Evolutionary conservation across 495 filamentous ascomycete species (phyloP), one percentile per base, ranked within the genome.

Genomic region (Poronia punctata): DNA sequence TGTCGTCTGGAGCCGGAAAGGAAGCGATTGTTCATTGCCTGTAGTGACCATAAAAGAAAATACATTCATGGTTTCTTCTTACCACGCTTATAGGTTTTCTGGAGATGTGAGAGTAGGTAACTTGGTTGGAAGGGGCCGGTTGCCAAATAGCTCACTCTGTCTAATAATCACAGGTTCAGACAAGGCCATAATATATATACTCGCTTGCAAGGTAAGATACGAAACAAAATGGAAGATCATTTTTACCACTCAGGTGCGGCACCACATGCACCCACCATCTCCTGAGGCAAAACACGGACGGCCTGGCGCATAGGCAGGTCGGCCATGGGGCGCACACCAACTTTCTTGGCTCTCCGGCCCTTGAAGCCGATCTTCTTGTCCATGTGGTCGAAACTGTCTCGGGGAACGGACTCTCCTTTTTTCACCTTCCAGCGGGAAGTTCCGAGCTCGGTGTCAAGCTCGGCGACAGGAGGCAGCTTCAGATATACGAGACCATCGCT

Each of bases 361-460:
- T 52, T 61, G 31, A 66, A 67, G 7, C 52, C 55, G 18, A 69
- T 71, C 62, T 73, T 80, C 64, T 70, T 71, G 55, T 93, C 88
- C 41, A 90, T 53, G 54, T 80, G 81, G 21, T 68, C 72, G 58
- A 85, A 87, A 22, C 43, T 40, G n/a, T 31, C 30, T 4, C 7
- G 71, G 9, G 57, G 59, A 3, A 61, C 63, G 3, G 71, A 70
- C 57, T 89, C 87, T 15, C 70, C 82, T 61, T 80, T 83, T 63
- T 70, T 79, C 11, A 97, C 78, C 71, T 80, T 88, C 83, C 86
- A 95, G 60, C 75, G 81, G 51, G 72, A 65, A 0, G 89, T 97
- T 0, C 88, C 88, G 11, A 97, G 66, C 40, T 88, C 72, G 0
- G 70, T 73, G 61, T 97, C 89, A 36, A 97, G 64, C 61, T 96